Evolutionary conservation across 202 grass and related monocot genomes (phyloP).

Genomic region (Zizania palustris): DNA sequence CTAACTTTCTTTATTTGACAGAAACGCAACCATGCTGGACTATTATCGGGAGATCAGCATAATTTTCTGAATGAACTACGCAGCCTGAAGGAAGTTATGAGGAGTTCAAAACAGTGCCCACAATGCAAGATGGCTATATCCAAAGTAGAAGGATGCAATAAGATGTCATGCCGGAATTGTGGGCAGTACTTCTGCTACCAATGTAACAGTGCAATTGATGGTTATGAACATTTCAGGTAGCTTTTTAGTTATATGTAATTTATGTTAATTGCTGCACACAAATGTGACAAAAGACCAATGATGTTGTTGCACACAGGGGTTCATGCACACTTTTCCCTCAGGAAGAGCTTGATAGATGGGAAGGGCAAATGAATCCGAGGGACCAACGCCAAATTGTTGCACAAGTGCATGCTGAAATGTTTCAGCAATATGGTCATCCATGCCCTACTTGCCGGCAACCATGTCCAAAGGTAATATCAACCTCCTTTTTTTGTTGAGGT

Average conservation of each 20-base stretch:
- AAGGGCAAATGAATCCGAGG: conserved; percentile 69
- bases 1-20: conserved; percentile 46
- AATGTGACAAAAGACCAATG: conserved; percentile 30
- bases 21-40: conserved; percentile 55
- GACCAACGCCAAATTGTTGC: conserved; percentile 54
- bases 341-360: conserved; percentile 80
- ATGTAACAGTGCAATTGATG: conserved; percentile 76
- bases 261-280: not conserved
- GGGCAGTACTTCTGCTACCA: conserved; percentile 83
- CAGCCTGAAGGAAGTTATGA: conserved; percentile 78
- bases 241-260: conserved; percentile 37
- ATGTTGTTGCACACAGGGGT: conserved; percentile 54
- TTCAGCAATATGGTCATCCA: conserved; percentile 51
- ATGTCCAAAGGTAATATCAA: conserved; percentile 70
- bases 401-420: conserved; percentile 57
- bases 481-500: not conserved
- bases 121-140: conserved; percentile 88
- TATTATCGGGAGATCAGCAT: conserved; percentile 49
- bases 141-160: conserved; percentile 93
- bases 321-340: conserved; percentile 68
- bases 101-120: conserved; percentile 83
- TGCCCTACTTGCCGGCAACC: conserved; percentile 82
- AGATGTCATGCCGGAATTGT: conserved; percentile 87
- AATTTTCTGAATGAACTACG: conserved; percentile 74
- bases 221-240: conserved; percentile 94